These are phyloP conservation scores for Waltergamsia citrina DNA, from an alignment of 2,329 filamentous ascomycete genomes.

Conservation along the genomic window DNA sequence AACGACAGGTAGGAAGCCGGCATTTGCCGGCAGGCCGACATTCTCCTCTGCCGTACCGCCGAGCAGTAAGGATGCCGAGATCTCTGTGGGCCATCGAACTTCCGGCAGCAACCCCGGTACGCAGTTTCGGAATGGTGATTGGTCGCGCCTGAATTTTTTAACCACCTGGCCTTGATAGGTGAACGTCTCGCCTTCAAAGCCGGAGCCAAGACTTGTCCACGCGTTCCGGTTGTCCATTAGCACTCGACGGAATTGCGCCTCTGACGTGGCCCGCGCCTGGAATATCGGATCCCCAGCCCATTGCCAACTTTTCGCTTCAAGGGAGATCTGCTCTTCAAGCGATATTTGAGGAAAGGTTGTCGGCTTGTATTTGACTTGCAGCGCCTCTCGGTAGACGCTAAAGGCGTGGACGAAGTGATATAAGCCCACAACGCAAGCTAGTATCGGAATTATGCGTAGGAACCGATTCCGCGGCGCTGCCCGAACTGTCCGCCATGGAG, in stretches of 20 bases:
- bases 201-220: conserved; percentile 17
- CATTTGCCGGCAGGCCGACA: conserved; percentile 3
- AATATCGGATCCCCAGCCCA: conserved; percentile 3
- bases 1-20: conserved; percentile 15
- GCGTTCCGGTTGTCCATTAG: conserved; percentile 11
- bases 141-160: conserved; percentile 15
- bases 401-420: conserved; percentile 6
- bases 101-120: conserved; percentile 7
- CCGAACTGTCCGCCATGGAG: not conserved
- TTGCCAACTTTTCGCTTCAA: conserved; percentile 7
- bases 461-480: not conserved
- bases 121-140: conserved; percentile 21
- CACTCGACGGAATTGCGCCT: conserved; percentile 4
- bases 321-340: conserved; percentile 1
- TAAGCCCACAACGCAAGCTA: conserved; percentile 5
- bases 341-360: conserved; percentile 9
- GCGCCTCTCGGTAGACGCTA: conserved; percentile 5
- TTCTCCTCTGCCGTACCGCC: conserved; percentile 11
- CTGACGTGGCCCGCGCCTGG: not conserved
- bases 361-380: conserved; percentile 12
- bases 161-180: conserved; percentile 16
- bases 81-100: conserved; percentile 20
- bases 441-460: not conserved
- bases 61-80: conserved; percentile 16
- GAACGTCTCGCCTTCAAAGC: conserved; percentile 19